A percentile compares a stretch with the other conserved stretches of the same genome.
phyloP scores from a whole-genome alignment of 257 asterid genomes.

The Solanum rostratum region DNA sequence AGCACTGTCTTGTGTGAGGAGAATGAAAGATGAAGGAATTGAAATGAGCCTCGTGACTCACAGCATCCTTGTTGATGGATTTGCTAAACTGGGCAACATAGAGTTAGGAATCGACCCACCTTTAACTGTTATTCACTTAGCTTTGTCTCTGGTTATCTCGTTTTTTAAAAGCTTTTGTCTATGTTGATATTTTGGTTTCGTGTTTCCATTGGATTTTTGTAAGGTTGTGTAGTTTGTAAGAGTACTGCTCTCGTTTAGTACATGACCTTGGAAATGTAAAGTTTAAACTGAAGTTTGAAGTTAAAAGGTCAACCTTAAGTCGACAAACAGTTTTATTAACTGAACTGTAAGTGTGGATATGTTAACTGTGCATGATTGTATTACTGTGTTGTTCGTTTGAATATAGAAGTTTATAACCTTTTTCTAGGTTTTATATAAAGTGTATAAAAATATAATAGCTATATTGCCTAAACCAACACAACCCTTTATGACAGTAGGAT shows the following conservation, averaged over 20 bases:
- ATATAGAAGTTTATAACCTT: background rate
- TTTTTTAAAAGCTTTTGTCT: background rate
- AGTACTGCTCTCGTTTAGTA: background rate
- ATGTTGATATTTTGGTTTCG: background rate
- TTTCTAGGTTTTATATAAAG: background rate
- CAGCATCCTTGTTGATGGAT: conserved; percentile 86
- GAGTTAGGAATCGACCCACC: conserved; percentile 42
- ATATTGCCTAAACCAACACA: background rate
- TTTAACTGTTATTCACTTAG: background rate
- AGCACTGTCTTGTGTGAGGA: conserved; percentile 80
- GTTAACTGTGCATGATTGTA: background rate
- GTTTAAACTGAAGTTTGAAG: background rate
- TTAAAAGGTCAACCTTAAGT: background rate
- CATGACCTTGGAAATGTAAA: background rate
- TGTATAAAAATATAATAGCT: background rate
- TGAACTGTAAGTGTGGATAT: background rate
- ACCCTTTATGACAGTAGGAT: background rate
- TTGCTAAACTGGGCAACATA: conserved; percentile 52
- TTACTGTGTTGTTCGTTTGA: background rate
- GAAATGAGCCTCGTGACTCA: conserved; percentile 89
- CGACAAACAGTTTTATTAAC: background rate
- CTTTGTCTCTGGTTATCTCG: background rate
- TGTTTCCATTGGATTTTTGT: background rate
- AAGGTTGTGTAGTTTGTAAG: background rate
- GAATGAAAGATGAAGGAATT: conserved; percentile 80